Evolutionary conservation across 148 eudicot species (phyloP).

Genomic region (Polygonum maritimum): DNA sequence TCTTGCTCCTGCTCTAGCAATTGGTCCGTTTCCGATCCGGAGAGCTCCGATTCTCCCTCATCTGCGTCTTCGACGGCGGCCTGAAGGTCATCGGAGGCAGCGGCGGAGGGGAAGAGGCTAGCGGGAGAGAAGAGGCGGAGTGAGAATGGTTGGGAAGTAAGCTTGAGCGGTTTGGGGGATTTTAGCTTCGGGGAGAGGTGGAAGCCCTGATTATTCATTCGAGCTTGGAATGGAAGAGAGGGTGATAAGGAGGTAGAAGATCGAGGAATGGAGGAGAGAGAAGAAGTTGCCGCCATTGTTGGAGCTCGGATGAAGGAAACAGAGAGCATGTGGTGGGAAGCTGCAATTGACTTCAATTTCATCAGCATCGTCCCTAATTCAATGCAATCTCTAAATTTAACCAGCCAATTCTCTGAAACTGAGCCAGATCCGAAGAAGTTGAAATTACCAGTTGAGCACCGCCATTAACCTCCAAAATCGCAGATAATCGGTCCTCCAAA

Average conservation of each 20-base stretch:
- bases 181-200: constrained; percentile 19
- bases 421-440: background rate
- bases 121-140: constrained; percentile 15
- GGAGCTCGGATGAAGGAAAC: background rate
- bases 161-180: constrained; percentile 26
- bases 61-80: background rate
- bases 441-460: background rate
- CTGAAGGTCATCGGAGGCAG: constrained; percentile 17
- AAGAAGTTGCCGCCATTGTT: constrained; percentile 16
- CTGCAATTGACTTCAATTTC: constrained; percentile 10
- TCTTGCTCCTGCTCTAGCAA: constrained; percentile 15
- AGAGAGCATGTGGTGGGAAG: background rate
- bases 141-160: constrained; percentile 22
- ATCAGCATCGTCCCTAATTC: background rate
- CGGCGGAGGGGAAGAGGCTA: constrained; percentile 18
- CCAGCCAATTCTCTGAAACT: background rate
- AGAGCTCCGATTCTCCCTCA: background rate
- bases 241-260: constrained; percentile 16
- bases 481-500: constrained; percentile 6
- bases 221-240: constrained; percentile 1
- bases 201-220: constrained; percentile 6
- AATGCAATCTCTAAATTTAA: background rate
- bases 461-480: background rate
- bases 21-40: constrained; percentile 8
- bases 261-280: constrained; percentile 26